A percentile compares a stretch with the other conserved stretches of the same genome.
Conservation (phyloP, 768 basidiomycete genomes). For the Auricularia auricula-judae region DNA sequence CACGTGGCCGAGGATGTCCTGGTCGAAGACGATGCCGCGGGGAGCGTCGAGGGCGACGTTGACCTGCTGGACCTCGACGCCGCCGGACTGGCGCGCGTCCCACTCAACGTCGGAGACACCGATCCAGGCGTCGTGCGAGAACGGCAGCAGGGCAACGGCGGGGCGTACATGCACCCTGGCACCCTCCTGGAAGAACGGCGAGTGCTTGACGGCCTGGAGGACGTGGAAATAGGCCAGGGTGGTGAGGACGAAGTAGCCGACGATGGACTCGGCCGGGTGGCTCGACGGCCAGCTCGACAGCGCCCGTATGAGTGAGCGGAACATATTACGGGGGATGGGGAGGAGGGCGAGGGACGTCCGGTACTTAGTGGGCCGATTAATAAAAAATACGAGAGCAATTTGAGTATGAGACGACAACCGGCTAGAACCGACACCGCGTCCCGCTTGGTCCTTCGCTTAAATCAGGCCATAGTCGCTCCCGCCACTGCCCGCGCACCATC, state of each 20-base stretch:
- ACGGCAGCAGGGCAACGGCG: conserved; percentile 40
- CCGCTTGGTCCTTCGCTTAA: no score
- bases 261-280: conserved; percentile 62
- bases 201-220: conserved; percentile 81
- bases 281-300: conserved; percentile 10
- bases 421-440: no score
- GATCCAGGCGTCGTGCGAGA: conserved; percentile 44
- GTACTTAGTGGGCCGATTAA: no score
- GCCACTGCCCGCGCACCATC: no score
- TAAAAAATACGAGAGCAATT: no score
- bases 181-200: conserved; percentile 59
- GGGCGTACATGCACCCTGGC: conserved; percentile 32
- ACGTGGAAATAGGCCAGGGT: conserved; percentile 95
- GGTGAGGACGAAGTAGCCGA: conserved; percentile 76
- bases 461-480: no score
- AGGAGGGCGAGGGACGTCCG: no score
- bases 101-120: conserved; percentile 46
- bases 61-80: conserved; percentile 66
- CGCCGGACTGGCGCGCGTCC: conserved; percentile 24
- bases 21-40: conserved; percentile 1
- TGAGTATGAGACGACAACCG: no score
- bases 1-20: conserved; percentile 8
- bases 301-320: neutral
- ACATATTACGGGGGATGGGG: neutral
- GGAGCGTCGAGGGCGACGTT: conserved; percentile 41